Conservation (phyloP, 257 asterid genomes). For the Solanum megistacrolobum region DNA sequence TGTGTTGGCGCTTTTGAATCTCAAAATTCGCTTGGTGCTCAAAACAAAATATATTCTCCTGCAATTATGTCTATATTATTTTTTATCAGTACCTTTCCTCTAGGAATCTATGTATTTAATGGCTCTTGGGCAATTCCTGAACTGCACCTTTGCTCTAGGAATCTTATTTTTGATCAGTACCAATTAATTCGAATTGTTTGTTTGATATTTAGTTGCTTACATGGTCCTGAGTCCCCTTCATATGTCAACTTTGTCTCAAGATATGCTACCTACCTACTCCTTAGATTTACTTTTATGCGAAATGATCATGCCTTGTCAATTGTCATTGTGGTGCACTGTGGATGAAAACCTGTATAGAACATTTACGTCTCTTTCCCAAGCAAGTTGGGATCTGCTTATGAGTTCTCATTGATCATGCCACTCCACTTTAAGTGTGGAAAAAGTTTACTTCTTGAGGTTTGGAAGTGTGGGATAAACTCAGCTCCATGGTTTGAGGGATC, state of each 20-base stretch:
- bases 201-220: background rate
- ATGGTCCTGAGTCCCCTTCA: background rate
- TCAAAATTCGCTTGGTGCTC: background rate
- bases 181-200: background rate
- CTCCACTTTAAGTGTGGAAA: background rate
- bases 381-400: background rate
- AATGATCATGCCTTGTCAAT: background rate
- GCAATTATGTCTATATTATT: background rate
- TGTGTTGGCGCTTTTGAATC: background rate
- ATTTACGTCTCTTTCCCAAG: background rate
- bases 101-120: background rate
- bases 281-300: background rate
- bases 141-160: too few species aligned
- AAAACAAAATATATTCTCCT: background rate
- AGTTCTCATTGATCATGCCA: background rate
- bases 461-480: background rate
- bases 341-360: background rate
- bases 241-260: background rate
- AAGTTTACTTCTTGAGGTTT: background rate
- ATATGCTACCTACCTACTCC: background rate
- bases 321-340: background rate
- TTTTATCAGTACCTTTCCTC: background rate
- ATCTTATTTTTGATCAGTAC: too few species aligned
- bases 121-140: background rate
- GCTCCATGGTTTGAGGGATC: background rate